Evolutionary conservation across 257 asterid species (phyloP).

Genomic region (Fraxinus americana): DNA sequence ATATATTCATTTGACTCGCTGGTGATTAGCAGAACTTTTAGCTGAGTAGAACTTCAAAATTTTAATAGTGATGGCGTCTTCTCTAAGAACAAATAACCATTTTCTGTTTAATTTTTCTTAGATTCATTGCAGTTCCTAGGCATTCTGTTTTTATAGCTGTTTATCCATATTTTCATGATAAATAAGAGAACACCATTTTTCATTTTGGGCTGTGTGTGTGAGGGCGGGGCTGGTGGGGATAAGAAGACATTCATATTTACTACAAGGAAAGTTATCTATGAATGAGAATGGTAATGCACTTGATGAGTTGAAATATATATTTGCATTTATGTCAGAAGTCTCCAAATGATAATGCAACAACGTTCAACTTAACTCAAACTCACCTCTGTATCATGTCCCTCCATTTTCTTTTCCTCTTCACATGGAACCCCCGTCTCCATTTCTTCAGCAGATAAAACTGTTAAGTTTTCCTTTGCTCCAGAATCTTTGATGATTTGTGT

Average conservation of each 20-base stretch:
- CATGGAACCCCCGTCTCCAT: slow-evolving; percentile 11
- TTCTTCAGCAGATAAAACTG: slow-evolving; percentile 22
- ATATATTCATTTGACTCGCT: background rate
- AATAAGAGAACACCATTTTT: no score
- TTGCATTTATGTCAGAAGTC: background rate
- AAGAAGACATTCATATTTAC: background rate
- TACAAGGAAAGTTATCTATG: background rate
- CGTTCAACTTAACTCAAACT: background rate
- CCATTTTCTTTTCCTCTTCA: slow-evolving; percentile 16
- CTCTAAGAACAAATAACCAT: background rate
- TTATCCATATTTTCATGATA: background rate
- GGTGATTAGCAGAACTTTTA: background rate
- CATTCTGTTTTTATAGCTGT: background rate
- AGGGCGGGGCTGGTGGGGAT: background rate
- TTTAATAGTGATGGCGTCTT: background rate
- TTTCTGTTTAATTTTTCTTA: background rate
- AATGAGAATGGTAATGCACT: background rate
- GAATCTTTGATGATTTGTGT: slow-evolving; percentile 15
- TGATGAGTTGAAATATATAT: background rate
- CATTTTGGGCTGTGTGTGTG: no score
- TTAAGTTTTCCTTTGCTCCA: background rate
- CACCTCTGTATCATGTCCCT: slow-evolving; percentile 25
- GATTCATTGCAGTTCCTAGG: background rate
- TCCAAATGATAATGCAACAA: background rate
- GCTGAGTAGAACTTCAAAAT: background rate